Evolutionary conservation across 345 rosid species (phyloP).

Genomic region (Euclidium syriacum): DNA sequence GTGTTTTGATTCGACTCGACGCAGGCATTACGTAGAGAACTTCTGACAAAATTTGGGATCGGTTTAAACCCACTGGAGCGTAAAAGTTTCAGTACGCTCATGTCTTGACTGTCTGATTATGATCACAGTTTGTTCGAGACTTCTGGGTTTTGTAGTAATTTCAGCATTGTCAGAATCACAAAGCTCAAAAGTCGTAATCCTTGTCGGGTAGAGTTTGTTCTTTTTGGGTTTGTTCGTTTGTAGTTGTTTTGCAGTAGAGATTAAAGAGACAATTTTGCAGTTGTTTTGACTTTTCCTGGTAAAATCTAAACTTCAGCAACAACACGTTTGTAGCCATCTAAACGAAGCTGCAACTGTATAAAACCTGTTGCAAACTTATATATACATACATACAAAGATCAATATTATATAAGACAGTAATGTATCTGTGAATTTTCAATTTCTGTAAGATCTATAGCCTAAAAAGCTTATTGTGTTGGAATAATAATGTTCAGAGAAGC

Average conservation of each 20-base stretch:
- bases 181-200: too few species aligned
- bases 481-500: neutral
- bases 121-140: neutral
- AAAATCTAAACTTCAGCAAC: neutral
- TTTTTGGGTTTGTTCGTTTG: neutral
- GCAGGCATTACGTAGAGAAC: constrained; percentile 36
- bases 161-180: neutral
- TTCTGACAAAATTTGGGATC: constrained; percentile 38
- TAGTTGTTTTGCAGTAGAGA: neutral
- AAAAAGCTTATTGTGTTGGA: neutral
- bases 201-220: too few species aligned
- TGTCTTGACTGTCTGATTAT: constrained; percentile 3
- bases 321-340: neutral
- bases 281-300: too few species aligned
- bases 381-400: neutral
- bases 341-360: neutral
- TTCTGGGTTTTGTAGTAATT: neutral
- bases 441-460: constrained; percentile 11
- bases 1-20: constrained; percentile 16
- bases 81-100: constrained; percentile 32
- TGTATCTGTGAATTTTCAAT: constrained; percentile 10
- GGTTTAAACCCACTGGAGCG: constrained; percentile 29
- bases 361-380: neutral
- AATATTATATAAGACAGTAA: constrained; percentile 7
- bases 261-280: neutral